phyloP scores from a whole-genome alignment of 2,329 filamentous ascomycete genomes.

The Chrysosporium queenslandicum region DNA sequence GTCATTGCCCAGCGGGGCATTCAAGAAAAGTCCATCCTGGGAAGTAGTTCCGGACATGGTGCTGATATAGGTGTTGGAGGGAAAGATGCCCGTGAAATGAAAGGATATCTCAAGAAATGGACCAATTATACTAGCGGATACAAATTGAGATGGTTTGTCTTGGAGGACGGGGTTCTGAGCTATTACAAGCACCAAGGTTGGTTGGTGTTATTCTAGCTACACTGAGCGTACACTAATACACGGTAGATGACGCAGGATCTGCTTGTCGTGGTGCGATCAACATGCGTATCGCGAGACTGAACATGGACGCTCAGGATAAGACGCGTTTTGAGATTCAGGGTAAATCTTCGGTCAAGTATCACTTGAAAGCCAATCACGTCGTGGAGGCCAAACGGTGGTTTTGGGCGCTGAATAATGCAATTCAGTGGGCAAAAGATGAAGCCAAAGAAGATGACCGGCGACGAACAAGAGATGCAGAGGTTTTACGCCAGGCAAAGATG shows the following conservation, averaged over 20 bases:
- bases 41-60: constrained; percentile 53
- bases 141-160: constrained; percentile 93
- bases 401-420: constrained; percentile 97
- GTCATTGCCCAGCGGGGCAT: constrained; percentile 90
- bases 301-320: constrained; percentile 96
- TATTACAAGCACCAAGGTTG: constrained; percentile 92
- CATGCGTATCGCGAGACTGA: constrained; percentile 88
- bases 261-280: constrained; percentile 97
- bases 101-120: constrained; percentile 98
- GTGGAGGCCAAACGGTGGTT: constrained; percentile 98
- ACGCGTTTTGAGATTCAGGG: constrained; percentile 95
- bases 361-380: constrained; percentile 93
- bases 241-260: constrained; percentile 77
- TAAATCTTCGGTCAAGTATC: constrained; percentile 97
- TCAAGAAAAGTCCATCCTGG: constrained; percentile 92
- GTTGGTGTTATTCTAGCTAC: constrained; percentile 5
- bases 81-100: constrained; percentile 91
- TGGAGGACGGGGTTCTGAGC: constrained; percentile 92
- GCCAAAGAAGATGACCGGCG: constrained; percentile 79
- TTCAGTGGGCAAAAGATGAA: constrained; percentile 97
- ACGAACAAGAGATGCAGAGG: constrained; percentile 62
- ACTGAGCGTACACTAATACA: constrained; percentile 7
- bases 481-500: constrained; percentile 66
- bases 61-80: constrained; percentile 51
- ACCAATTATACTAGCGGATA: constrained; percentile 97